Base-by-base conservation (phyloP, 108 stramenopile genomes). In the Phaeodactylum tricornutum region DNA sequence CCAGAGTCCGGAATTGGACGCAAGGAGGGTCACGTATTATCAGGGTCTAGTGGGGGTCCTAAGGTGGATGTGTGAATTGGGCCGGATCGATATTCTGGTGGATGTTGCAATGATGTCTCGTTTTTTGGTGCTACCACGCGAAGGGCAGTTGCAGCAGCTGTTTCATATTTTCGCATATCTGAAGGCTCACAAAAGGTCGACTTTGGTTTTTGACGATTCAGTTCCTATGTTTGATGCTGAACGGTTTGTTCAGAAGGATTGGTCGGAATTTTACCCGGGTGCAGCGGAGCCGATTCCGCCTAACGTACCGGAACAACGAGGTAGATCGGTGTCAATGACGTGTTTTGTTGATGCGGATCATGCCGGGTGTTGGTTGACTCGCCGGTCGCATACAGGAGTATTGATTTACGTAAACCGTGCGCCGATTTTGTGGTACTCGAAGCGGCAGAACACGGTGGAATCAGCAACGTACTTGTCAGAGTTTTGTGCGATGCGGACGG, bases 371-470 rank as follows among this genome's bases (percentile, higher is more conserved):
- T 29, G 42, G 29, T 31, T 62, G 15, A 77, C 72, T 8, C 15
- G 72, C 6, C 32, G 80, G 30, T 71, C 69, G 4, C 42, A 62
- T 7, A 75, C 76, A 27, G 81, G 76, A 0, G 42, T 75, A 5
- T 6, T 83, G 0, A 53, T 83, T n/a, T 75, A 64, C 30, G 27
- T 75, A 11, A 69, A 81, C 47, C 45, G 42, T 19, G 65, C 79
- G 15, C 58, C 65, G 1, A 71, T 75, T 15, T 11, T 61, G 1
- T 70, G 53, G 44, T 64, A 60, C 36, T 58, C 58, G 39, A 75
- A 75, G 55, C 47, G 49, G 37, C 79, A 81, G 43, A 59, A 39
- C 9, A 69, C 77, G 9, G 59, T 75, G 12, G 72, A 81, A 33
- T 46, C 71, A 0, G 56, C 61, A 23, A 67, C 65, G 6, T 81